Conservation (phyloP, 192 early-diverging fungal species). For the Cladochytrium replicatum region DNA sequence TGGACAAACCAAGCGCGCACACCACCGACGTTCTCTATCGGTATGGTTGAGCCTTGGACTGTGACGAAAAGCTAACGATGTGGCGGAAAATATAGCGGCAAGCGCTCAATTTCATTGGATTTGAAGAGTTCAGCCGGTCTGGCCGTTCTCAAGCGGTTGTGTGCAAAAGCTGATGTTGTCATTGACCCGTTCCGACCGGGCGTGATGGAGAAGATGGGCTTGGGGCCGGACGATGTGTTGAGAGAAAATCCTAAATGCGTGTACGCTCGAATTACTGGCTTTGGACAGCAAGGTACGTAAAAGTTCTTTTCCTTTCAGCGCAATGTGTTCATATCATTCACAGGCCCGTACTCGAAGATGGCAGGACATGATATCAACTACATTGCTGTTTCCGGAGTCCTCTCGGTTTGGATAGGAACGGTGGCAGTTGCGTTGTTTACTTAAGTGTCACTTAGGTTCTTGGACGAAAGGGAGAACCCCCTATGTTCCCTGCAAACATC, state of each 20-base stretch:
- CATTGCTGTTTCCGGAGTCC: slow-evolving; percentile 49
- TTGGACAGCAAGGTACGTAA: slow-evolving; percentile 44
- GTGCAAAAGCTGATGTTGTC: slow-evolving; percentile 45
- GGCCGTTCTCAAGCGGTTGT: slow-evolving; percentile 31
- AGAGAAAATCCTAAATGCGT: slow-evolving; percentile 44
- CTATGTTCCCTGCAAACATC: slow-evolving; percentile 24
- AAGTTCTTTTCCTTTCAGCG: slow-evolving; percentile 13
- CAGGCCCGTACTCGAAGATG: slow-evolving; percentile 29
- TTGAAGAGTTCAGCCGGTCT: slow-evolving; percentile 39
- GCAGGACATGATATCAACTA: slow-evolving; percentile 65
- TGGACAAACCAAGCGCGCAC: slow-evolving; percentile 42
- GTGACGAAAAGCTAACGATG: too few relatives aligned
- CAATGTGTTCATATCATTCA: slow-evolving; percentile 19
- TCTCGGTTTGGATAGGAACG: slow-evolving; percentile 33
- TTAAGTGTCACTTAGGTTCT: neutral
- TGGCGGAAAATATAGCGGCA: too few relatives aligned
- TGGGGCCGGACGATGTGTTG: slow-evolving; percentile 49
- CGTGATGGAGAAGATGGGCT: slow-evolving; percentile 55
- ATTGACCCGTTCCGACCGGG: slow-evolving; percentile 62
- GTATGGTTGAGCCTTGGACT: too few relatives aligned
- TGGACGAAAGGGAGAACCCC: slow-evolving; percentile 1
- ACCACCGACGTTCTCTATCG: neutral
- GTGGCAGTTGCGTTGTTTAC: neutral
- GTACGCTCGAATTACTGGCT: slow-evolving; percentile 57
- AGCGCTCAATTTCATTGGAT: slow-evolving; percentile 52